Conservation (phyloP, 257 asterid genomes). For the Forsythia suspensa region DNA sequence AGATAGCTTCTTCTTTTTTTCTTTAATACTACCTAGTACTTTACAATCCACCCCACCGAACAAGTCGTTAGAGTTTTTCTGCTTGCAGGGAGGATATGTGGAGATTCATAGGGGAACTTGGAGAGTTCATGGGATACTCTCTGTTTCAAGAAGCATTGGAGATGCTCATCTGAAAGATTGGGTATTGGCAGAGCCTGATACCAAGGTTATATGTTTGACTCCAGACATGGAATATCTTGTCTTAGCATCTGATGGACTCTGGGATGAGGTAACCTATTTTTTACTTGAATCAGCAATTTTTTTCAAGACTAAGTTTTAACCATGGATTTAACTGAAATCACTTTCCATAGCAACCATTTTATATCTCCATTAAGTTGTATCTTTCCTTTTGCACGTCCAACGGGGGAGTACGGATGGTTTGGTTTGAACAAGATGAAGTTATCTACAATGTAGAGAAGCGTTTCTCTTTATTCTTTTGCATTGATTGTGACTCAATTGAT, state of each 20-base stretch:
- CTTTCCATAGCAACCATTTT: too few relatives aligned
- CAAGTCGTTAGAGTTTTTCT: neutral
- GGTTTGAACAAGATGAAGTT: too few relatives aligned
- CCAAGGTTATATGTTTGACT: slow-evolving; percentile 49
- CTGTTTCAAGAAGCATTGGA: slow-evolving; percentile 90
- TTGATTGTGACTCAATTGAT: neutral
- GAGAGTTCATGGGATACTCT: slow-evolving; percentile 84
- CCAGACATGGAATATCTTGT: slow-evolving; percentile 78
- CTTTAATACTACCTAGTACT: neutral
- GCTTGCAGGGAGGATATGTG: slow-evolving; percentile 75
- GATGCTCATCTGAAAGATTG: slow-evolving; percentile 86
- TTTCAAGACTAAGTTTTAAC: too few relatives aligned
- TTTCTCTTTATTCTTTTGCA: neutral
- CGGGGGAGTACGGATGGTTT: too few relatives aligned
- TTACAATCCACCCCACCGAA: neutral
- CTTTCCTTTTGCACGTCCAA: too few relatives aligned
- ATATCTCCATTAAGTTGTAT: too few relatives aligned
- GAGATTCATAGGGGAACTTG: slow-evolving; percentile 81
- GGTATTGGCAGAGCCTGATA: slow-evolving; percentile 81
- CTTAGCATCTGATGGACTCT: slow-evolving; percentile 87
- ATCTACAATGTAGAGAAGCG: too few relatives aligned
- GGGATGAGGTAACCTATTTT: slow-evolving; percentile 65
- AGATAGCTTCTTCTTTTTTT: neutral
- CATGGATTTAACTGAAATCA: too few relatives aligned
- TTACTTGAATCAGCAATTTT: neutral